Base-by-base conservation (phyloP, 495 filamentous ascomycete genomes). In the Tuber umbilicatum region DNA sequence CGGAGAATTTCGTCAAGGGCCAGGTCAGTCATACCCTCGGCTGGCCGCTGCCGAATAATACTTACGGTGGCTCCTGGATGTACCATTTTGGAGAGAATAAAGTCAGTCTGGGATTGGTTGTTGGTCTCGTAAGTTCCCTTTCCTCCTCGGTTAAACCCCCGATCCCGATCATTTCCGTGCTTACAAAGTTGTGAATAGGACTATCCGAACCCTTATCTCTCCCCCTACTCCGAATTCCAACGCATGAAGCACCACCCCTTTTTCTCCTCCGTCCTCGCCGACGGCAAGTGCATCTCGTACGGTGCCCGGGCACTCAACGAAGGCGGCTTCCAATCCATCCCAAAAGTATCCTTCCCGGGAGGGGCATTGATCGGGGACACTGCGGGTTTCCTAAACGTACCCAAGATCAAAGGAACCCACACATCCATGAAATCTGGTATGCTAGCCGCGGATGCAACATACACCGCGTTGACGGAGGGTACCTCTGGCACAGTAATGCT, bases 31-130 rank as follows among this genome's bases (percentile, higher is more conserved):
- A 99, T 85, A 93, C 94, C 5, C 89, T 99, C 91, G 95, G 95
- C 21, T 98, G 97, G 81, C 95, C 95, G 21, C 84, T 99, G 41
- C 90, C 94, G 12, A 86, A 84, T 80, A 91, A 97, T 83, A 97
- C 94, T 5, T 99, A 99, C 77, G 95, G 95, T 78, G 95, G 95
- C 78, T 93, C 92, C 55, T 99, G 92, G 91, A 93, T 99, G 90
- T 99, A 99, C 80, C 95, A 99, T 83, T 99, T 98, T 82, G 95
- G 94, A 35, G 94, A 98, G 77, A 98, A 98, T 84, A 89, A 97
- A 79, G 95, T 98, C 78, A 94, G 91, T 80, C 87, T 99, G 68
- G 95, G 95, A 19, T 87, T 97, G 43, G 95, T 99, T 27, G 92
- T 97, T 41, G 95, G 94, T 39, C 87, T 99, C 42, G 80, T 81